Conservation (phyloP, 2,329 filamentous ascomycete genomes). For the Magnaporthiopsis rhizophila region DNA sequence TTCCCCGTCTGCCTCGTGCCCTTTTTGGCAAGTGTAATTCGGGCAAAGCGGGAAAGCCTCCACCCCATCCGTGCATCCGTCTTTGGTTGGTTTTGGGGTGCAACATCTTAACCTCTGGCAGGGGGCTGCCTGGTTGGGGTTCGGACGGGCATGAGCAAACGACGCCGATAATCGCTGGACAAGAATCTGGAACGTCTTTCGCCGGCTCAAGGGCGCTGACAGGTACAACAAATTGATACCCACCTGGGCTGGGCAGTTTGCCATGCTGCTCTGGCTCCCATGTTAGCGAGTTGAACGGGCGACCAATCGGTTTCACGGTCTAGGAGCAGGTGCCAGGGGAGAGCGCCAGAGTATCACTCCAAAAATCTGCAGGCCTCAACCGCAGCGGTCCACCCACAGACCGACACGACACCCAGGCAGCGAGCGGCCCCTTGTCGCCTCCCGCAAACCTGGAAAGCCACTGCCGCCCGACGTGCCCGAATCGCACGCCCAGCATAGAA, state of each 20-base stretch:
- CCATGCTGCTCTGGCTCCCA: too few relatives aligned
- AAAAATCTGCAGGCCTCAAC: neutral
- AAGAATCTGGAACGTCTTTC: too few relatives aligned
- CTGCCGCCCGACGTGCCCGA: neutral
- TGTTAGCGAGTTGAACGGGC: too few relatives aligned
- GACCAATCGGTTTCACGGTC: neutral
- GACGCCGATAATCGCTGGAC: neutral
- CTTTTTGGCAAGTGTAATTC: neutral
- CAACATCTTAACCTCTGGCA: too few relatives aligned
- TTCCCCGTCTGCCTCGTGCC: too few relatives aligned
- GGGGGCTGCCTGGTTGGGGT: neutral
- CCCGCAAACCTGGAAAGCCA: neutral
- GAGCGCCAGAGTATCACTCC: neutral
- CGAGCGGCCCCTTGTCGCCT: neutral
- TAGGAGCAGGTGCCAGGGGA: too few relatives aligned
- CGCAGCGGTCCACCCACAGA: neutral
- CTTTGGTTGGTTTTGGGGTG: neutral
- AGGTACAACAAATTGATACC: too few relatives aligned
- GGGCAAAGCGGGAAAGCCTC: neutral
- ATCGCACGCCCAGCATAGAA: neutral
- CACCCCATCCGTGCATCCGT: neutral
- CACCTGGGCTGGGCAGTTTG: too few relatives aligned
- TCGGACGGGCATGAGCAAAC: neutral
- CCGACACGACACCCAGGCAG: neutral
- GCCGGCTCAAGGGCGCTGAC: too few relatives aligned